phyloP scores from a whole-genome alignment of 352 stramenopile genomes.

The Peronosclerospora sorghi region DNA sequence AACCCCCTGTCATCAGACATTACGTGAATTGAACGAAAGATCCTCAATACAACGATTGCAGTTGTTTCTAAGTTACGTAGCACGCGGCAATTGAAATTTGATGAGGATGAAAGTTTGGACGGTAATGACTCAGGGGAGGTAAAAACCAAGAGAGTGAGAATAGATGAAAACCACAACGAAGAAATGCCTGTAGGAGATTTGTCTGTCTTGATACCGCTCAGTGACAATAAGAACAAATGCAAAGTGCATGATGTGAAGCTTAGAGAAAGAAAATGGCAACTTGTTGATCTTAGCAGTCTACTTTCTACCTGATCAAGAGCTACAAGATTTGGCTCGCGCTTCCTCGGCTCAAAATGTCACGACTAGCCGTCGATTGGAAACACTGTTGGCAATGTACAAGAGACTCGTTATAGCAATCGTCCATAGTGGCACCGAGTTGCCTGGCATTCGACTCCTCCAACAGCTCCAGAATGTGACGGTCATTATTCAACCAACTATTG shows the following conservation, averaged over 20 bases:
- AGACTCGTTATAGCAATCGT: conserved; percentile 34
- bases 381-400: conserved; percentile 37
- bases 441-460: conserved; percentile 13
- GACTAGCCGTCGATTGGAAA: conserved; percentile 20
- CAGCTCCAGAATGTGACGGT: conserved; percentile 22
- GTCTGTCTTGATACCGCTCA: conserved; percentile 15
- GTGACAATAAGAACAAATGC: neutral
- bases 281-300: conserved; percentile 14
- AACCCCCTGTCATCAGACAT: neutral
- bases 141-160: neutral
- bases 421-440: conserved; percentile 5
- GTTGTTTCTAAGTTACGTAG: conserved; percentile 11
- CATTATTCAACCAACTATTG: conserved; percentile 6
- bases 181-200: conserved; percentile 12
- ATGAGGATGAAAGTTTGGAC: conserved; percentile 3
- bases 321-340: conserved; percentile 12
- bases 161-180: conserved; percentile 4
- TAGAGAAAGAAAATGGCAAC: conserved; percentile 1
- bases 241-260: neutral
- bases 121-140: neutral
- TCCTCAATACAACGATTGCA: conserved; percentile 3
- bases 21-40: neutral
- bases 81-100: conserved; percentile 43
- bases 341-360: conserved; percentile 18
- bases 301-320: conserved; percentile 13